Percentiles rank a stretch among this genome's conserved stretches.
Conservation (phyloP, 805 yeast genomes). For the Metschnikowia matae region DNA sequence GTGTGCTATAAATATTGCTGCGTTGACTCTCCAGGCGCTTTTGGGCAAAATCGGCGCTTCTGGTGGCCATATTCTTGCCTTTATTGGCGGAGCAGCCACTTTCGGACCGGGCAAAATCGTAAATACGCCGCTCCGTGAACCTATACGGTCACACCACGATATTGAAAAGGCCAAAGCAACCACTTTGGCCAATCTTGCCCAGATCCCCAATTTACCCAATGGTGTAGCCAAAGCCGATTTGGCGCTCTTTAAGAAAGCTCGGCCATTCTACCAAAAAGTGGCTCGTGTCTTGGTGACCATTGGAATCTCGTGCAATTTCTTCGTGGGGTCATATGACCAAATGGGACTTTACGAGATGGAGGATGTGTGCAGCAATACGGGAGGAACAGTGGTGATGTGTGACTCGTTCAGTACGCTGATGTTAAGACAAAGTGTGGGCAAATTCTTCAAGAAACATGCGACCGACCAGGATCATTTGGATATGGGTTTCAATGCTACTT, state of each 20-base stretch:
- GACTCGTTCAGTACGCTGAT: constrained; percentile 67
- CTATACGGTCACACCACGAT: constrained; percentile 65
- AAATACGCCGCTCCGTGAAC: constrained; percentile 51
- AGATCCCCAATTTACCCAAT: constrained; percentile 30
- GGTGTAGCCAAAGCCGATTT: constrained; percentile 27
- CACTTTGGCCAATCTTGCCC: constrained; percentile 23
- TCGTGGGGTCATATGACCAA: constrained; percentile 67
- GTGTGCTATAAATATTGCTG: constrained; percentile 50
- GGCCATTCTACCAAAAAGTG: constrained; percentile 45
- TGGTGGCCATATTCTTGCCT: constrained; percentile 53
- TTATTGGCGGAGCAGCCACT: constrained; percentile 64
- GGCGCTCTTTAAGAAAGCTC: constrained; percentile 34
- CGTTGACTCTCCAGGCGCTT: constrained; percentile 32
- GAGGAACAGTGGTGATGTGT: constrained; percentile 59
- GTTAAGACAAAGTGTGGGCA: constrained; percentile 60
- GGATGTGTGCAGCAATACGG: constrained; percentile 50
- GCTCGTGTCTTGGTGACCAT: constrained; percentile 44
- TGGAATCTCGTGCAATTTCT: constrained; percentile 55
- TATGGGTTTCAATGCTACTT: constrained; percentile 56
- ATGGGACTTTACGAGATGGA: constrained; percentile 68
- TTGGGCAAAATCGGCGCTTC: constrained; percentile 40
- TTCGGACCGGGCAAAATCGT: constrained; percentile 63
- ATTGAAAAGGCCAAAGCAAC: constrained; percentile 40
- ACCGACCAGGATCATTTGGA: constrained; percentile 32
- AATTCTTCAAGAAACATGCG: constrained; percentile 41